Base-by-base conservation (phyloP, 1,139 yeast species). In the Geotrichum reessii region DNA sequence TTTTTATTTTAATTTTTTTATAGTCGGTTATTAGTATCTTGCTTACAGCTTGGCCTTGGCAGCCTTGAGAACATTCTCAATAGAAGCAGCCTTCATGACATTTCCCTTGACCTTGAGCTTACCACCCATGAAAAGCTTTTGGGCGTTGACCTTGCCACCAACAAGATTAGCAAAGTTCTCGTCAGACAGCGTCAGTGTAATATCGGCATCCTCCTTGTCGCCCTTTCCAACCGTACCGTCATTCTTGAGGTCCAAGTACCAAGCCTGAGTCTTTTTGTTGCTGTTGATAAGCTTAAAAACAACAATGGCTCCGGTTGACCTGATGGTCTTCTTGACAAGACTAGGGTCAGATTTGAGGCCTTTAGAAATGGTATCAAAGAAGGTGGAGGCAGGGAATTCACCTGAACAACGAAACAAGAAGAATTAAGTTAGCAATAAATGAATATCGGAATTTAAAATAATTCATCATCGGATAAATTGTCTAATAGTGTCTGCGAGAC, bases 41-140 rank as follows among this genome's bases (percentile, higher is more conserved):
- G 21, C 33, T 67, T 70, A 80, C 57, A 81, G 73, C 72, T 81
- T 81, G 54, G 83, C 73, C 72, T 77, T 76, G 58, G 87, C 81
- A 58, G 81, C 74, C 78, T 86, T 86, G 76, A 88, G 81, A 55
- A 88, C 84, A 53, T 81, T 75, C 75, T 88, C 95, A 63, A 87
- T 82, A 62, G 84, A 81, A 59, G 92, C 83, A 62, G 95, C 95
- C 80, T 89, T 88, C 92, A 87, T 86, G 77, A 88, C 86, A 76
- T 88, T 87, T 68, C 96, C 96, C 79, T 84, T 86, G 65, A 88
- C 85, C 80, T 88, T 88, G 74, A 88, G 81, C 74, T 86, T 86
- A 59, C 96, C 96, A 69, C 82, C 78, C 87, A 88, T 83, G 75
- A 87, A 88, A 69, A 89, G 80, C 76, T 85, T 86, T 74, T 88